phyloP scores from a whole-genome alignment of 129 eudicot species.

The Sambucus nigra region DNA sequence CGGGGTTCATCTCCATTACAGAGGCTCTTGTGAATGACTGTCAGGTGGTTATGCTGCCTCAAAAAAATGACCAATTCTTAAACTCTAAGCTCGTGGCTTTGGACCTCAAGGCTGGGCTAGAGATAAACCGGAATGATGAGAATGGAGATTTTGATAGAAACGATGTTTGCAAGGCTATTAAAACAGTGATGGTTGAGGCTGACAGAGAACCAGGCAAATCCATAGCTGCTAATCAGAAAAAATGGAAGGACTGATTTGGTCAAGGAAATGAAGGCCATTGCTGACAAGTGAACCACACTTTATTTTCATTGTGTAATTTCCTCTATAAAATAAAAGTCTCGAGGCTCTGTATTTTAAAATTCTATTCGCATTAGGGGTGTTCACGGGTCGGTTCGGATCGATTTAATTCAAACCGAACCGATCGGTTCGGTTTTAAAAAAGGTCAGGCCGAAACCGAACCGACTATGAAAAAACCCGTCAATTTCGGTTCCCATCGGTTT shows the following conservation, averaged over 20 bases:
- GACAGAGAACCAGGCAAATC: slow-evolving; percentile 18
- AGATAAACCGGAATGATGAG: slow-evolving; percentile 46
- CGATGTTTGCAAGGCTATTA: slow-evolving; percentile 30
- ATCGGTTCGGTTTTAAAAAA: too few relatives aligned
- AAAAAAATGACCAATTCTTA: slow-evolving; percentile 33
- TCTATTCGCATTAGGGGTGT: too few relatives aligned
- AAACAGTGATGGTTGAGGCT: slow-evolving; percentile 28
- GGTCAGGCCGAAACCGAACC: too few relatives aligned
- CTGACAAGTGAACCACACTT: too few relatives aligned
- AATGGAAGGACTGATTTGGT: slow-evolving; percentile 39
- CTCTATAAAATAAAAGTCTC: too few relatives aligned
- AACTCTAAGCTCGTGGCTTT: slow-evolving; percentile 30
- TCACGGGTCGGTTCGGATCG: too few relatives aligned
- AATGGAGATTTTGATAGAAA: slow-evolving; percentile 48
- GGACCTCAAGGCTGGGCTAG: slow-evolving; percentile 40
- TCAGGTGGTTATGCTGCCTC: slow-evolving; percentile 38
- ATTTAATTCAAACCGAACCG: too few relatives aligned
- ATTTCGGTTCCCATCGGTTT: too few relatives aligned
- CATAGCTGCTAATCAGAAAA: slow-evolving; percentile 26
- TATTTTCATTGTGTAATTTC: too few relatives aligned
- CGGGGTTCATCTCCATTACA: slow-evolving; percentile 39
- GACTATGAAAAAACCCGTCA: too few relatives aligned
- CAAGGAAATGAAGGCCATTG: slow-evolving; percentile 24
- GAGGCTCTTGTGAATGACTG: slow-evolving; percentile 48
- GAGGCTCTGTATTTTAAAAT: too few relatives aligned